A percentile compares a stretch with the other conserved stretches of the same genome.
Conservation (phyloP, 2,329 filamentous ascomycete species). For the Fusarium sambucinum region DNA sequence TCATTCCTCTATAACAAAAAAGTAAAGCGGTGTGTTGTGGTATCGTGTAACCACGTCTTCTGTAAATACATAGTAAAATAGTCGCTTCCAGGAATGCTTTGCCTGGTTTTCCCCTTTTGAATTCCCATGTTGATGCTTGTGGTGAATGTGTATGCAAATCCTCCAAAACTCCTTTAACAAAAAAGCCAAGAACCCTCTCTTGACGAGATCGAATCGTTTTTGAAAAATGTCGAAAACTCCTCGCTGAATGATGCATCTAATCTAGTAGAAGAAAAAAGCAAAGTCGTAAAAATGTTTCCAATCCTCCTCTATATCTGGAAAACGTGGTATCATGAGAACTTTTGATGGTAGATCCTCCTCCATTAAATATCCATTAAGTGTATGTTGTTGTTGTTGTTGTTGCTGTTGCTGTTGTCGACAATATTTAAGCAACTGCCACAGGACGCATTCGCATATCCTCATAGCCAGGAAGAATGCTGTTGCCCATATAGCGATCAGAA, state of each 20-base stretch:
- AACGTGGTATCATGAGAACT: constrained; percentile 37
- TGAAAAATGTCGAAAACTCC: constrained; percentile 43
- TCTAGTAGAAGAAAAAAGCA: constrained; percentile 16
- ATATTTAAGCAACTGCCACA: constrained; percentile 44
- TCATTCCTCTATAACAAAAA: constrained; percentile 25
- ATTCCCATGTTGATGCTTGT: constrained; percentile 16
- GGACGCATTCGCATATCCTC: constrained; percentile 50
- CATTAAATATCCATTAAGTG: constrained; percentile 43
- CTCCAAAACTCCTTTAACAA: constrained; percentile 24
- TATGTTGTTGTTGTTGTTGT: constrained; percentile 4
- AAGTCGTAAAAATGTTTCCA: constrained; percentile 34
- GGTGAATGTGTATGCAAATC: constrained; percentile 3
- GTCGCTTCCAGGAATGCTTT: constrained; percentile 28
- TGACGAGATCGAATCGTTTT: constrained; percentile 17
- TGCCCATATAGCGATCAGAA: constrained; percentile 49
- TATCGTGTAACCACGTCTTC: constrained; percentile 9
- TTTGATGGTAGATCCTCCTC: constrained; percentile 26
- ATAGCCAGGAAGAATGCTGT: constrained; percentile 56
- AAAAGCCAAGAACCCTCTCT: constrained; percentile 19
- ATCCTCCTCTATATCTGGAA: constrained; percentile 24
- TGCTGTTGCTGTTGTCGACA: constrained; percentile 1
- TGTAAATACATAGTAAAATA: constrained; percentile 32
- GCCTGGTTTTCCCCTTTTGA: constrained; percentile 24
- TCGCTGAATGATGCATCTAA: constrained; percentile 40
- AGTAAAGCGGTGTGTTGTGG: neutral